Conservation (phyloP, 2,329 filamentous ascomycete species). For the Claviceps monticola region DNA sequence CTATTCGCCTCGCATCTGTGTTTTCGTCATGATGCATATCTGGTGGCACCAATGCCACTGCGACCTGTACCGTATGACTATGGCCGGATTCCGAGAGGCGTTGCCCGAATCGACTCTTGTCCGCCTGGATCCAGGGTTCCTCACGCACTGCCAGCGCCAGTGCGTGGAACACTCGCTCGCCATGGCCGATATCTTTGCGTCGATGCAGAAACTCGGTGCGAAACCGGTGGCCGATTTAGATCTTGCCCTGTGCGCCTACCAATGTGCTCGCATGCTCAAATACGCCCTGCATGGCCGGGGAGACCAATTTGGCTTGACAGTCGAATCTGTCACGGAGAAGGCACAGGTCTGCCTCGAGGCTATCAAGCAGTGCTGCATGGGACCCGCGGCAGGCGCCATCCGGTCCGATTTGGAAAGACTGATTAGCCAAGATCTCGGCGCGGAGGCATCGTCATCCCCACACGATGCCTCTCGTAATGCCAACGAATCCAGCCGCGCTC, state of each 20-base stretch:
- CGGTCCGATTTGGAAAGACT: conserved; percentile 36
- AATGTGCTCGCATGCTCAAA: conserved; percentile 39
- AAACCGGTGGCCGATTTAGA: conserved; percentile 41
- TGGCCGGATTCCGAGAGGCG: conserved; percentile 37
- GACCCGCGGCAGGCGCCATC: conserved; percentile 34
- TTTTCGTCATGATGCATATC: conserved; percentile 46
- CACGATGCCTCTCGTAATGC: conserved; percentile 3
- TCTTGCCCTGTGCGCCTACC: conserved; percentile 40
- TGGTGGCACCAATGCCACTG: conserved; percentile 47
- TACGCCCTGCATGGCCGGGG: conserved; percentile 34
- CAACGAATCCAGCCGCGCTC: background rate
- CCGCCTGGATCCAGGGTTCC: conserved; percentile 33
- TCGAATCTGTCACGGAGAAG: conserved; percentile 34
- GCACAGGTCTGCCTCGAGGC: conserved; percentile 36
- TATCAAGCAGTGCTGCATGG: conserved; percentile 35
- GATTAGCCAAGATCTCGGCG: conserved; percentile 29
- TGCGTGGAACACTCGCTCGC: conserved; percentile 40
- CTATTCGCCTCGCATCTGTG: conserved; percentile 42
- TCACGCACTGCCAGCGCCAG: conserved; percentile 34
- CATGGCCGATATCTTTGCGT: conserved; percentile 41
- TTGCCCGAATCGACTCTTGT: conserved; percentile 29
- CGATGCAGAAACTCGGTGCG: conserved; percentile 35
- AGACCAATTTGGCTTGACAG: conserved; percentile 28
- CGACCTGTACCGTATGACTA: conserved; percentile 39
- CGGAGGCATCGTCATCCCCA: conserved; percentile 10